phyloP scores from a whole-genome alignment of 2,329 filamentous ascomycete species.

The Alternaria sp. region DNA sequence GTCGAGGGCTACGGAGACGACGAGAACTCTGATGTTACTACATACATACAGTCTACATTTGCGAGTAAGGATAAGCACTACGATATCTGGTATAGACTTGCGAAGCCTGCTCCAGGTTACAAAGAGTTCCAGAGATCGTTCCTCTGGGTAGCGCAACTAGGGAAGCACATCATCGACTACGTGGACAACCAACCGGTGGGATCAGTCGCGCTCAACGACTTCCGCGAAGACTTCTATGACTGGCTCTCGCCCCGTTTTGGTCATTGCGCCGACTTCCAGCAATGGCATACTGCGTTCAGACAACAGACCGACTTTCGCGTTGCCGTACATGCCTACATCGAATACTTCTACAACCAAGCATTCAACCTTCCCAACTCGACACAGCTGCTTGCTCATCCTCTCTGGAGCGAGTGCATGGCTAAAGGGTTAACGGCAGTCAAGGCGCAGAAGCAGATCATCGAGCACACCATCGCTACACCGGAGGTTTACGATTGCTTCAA shows the following conservation, averaged over 20 bases:
- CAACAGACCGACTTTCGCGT: constrained; percentile 66
- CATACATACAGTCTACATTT: constrained; percentile 68
- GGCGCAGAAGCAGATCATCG: constrained; percentile 21
- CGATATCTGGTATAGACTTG: constrained; percentile 69
- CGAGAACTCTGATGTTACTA: constrained; percentile 55
- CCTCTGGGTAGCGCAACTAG: constrained; percentile 72
- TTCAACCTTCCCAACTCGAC: constrained; percentile 54
- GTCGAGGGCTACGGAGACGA: constrained; percentile 70
- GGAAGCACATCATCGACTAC: constrained; percentile 76
- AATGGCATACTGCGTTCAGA: constrained; percentile 60
- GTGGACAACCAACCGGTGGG: constrained; percentile 44
- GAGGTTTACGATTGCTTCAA: constrained; percentile 70
- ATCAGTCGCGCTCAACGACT: constrained; percentile 59
- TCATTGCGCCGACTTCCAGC: constrained; percentile 50
- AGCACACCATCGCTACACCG: constrained; percentile 70
- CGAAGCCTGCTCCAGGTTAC: constrained; percentile 65
- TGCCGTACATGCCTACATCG: constrained; percentile 64
- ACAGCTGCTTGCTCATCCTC: constrained; percentile 44
- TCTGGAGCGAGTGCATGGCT: constrained; percentile 61
- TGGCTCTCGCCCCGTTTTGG: constrained; percentile 63
- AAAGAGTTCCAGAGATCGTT: constrained; percentile 67
- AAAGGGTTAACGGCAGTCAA: constrained; percentile 11
- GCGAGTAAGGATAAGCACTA: constrained; percentile 26
- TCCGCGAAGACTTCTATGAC: constrained; percentile 61
- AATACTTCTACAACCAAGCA: constrained; percentile 71